These are phyloP conservation scores for Astragalus membranaceus DNA, from an alignment of 306 rosid species.

Conservation along the genomic window DNA sequence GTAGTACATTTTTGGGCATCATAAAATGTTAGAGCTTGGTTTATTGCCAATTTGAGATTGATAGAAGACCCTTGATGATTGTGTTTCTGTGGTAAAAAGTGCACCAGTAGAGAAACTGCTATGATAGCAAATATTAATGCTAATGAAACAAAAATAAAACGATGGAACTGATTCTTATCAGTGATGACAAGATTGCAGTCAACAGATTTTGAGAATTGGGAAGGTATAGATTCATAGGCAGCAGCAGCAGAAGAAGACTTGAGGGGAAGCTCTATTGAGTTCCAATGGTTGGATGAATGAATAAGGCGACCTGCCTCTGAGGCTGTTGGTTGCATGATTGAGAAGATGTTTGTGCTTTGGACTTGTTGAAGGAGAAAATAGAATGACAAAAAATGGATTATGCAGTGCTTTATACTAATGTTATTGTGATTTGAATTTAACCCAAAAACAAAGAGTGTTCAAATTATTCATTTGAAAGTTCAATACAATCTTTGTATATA, in stretches of 20 bases:
- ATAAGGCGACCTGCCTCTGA: conserved; percentile 46
- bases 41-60: conserved; percentile 52
- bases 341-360: not conserved
- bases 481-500: no score
- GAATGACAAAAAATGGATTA: not conserved
- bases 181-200: conserved; percentile 48
- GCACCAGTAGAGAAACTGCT: conserved; percentile 32
- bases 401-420: not conserved
- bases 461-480: not conserved
- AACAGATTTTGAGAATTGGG: conserved; percentile 46
- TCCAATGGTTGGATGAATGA: conserved; percentile 57
- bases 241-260: conserved; percentile 25
- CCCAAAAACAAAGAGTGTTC: not conserved
- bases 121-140: conserved; percentile 22
- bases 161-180: conserved; percentile 32
- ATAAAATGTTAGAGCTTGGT: conserved; percentile 66
- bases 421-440: not conserved
- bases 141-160: conserved; percentile 34
- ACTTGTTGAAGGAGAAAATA: not conserved
- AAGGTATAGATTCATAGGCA: conserved; percentile 46
- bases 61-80: conserved; percentile 32
- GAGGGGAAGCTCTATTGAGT: conserved; percentile 34
- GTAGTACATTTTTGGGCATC: conserved; percentile 74
- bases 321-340: conserved; percentile 24
- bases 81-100: conserved; percentile 41